Conservation (phyloP, 2,329 filamentous ascomycete genomes). For the Lecanicillium sp. region DNA sequence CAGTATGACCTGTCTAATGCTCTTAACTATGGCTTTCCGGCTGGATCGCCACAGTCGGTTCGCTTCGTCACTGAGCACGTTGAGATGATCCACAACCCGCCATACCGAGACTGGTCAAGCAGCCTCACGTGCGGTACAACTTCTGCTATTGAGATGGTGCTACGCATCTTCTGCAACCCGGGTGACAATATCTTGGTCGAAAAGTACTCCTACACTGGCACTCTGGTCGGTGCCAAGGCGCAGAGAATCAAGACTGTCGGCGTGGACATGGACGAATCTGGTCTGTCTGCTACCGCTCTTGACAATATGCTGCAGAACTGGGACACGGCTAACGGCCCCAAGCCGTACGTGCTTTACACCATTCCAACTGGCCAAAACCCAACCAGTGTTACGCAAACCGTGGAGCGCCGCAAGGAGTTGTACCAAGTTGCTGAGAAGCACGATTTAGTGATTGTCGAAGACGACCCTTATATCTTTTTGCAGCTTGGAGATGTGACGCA, state of each 20-base stretch:
- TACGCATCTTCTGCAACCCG: conserved; percentile 53
- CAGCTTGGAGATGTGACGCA: conserved; percentile 42
- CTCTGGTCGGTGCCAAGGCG: conserved; percentile 56
- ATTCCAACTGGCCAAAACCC: conserved; percentile 75
- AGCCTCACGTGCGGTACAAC: conserved; percentile 61
- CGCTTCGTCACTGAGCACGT: conserved; percentile 70
- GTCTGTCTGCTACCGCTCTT: conserved; percentile 53
- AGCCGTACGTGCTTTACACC: conserved; percentile 44
- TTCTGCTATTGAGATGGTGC: conserved; percentile 56
- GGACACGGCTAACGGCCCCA: conserved; percentile 39
- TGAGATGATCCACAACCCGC: conserved; percentile 65
- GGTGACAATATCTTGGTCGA: conserved; percentile 65
- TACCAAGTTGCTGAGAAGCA: conserved; percentile 71
- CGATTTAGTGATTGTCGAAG: conserved; percentile 73
- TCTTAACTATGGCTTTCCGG: conserved; percentile 68
- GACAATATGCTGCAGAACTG: conserved; percentile 58
- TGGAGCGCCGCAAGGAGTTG: conserved; percentile 55
- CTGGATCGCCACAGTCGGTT: conserved; percentile 62
- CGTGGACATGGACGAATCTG: conserved; percentile 58
- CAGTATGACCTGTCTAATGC: conserved; percentile 35
- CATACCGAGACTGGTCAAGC: conserved; percentile 66
- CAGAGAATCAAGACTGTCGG: conserved; percentile 53
- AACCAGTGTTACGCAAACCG: conserved; percentile 67
- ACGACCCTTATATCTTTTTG: conserved; percentile 84
- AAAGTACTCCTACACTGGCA: conserved; percentile 39